Base-by-base conservation (phyloP, 176 grass and related monocot species). In the Zoysia japonica region DNA sequence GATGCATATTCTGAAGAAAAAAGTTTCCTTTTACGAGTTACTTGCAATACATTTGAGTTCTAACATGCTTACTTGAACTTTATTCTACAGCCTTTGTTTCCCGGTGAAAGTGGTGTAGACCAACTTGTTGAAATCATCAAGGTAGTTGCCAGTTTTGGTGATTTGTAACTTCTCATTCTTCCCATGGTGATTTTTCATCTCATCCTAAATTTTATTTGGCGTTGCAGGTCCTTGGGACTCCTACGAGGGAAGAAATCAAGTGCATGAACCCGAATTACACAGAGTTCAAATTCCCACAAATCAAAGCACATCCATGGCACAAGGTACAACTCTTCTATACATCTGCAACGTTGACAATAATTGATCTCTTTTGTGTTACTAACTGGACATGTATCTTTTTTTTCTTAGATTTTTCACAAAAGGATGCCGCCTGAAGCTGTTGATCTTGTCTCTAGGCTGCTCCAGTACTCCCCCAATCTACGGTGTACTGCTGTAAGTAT, bases 221-320 rank as follows among this genome's bases (percentile, higher is more conserved):
- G n/a, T 71, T 67, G 43, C 86, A 93, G 91, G 83, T 90, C 47
- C 79, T 93, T 70, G 91, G 91, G 55, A 93, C 91, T 16, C 91
- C 88, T 5, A 93, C 91, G 49, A 93, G 91, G 61, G 91, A 93
- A 74, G 91, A 93, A 82, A 93, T 93, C 65, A 93, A 93, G 84
- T 93, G 91, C 85, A 93, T 93, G 91, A 93, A 93, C 61, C 91
- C 91, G 19, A 93, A 93, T 14, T 93, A 93, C 40, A 90, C 85
- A 0, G 91, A 93, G 78, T 93, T 90, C 47, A 93, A 88, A 42
- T 93, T 93, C 56, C 91, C 91, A 47, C 91, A 93, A 70, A 93
- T 93, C 52, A 93, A 93, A 72, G 91, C 85, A 70, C 91, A 93
- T 44, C 91, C 91, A 17, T 93, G 91, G 91, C 91, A 93, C 80